Evolutionary conservation across 192 early-diverging fungal species (phyloP).

Genomic region (Funneliformis geosporum): DNA sequence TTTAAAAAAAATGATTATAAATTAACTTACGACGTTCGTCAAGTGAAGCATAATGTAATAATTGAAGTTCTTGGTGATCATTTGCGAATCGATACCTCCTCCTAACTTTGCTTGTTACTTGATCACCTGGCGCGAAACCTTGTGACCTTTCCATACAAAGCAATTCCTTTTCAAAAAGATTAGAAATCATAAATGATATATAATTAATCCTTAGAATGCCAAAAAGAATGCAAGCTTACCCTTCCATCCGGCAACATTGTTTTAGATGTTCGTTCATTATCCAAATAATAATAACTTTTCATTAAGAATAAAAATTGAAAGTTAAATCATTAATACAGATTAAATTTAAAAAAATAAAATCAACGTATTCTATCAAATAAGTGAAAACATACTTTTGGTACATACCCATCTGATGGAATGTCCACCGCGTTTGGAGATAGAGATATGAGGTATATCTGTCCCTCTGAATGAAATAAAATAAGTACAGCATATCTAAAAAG

Average conservation of each 20-base stretch:
- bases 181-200: neutral
- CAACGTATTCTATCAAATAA: neutral
- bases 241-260: slow-evolving; percentile 34
- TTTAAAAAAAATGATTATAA: neutral
- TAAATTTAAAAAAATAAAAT: neutral
- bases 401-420: slow-evolving; percentile 27
- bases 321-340: neutral
- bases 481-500: too few relatives aligned
- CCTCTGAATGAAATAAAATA: neutral
- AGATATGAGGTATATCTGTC: slow-evolving; percentile 18
- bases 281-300: slow-evolving; percentile 41
- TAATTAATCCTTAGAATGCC: neutral
- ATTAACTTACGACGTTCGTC: slow-evolving; percentile 37
- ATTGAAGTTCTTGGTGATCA: slow-evolving; percentile 41
- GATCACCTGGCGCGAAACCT: slow-evolving; percentile 41
- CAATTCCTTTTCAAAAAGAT: slow-evolving; percentile 35
- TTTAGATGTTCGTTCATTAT: slow-evolving; percentile 35
- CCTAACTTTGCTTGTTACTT: slow-evolving; percentile 39
- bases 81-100: slow-evolving; percentile 38
- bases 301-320: neutral
- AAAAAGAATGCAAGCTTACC: slow-evolving; percentile 3
- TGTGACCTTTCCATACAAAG: slow-evolving; percentile 40
- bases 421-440: slow-evolving; percentile 22
- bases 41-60: slow-evolving; percentile 38
- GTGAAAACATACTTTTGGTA: neutral